A percentile compares a stretch with the other conserved stretches of the same genome.
Evolutionary conservation across 306 rosid species (phyloP).

Genomic region (Notholithocarpus densiflorus): DNA sequence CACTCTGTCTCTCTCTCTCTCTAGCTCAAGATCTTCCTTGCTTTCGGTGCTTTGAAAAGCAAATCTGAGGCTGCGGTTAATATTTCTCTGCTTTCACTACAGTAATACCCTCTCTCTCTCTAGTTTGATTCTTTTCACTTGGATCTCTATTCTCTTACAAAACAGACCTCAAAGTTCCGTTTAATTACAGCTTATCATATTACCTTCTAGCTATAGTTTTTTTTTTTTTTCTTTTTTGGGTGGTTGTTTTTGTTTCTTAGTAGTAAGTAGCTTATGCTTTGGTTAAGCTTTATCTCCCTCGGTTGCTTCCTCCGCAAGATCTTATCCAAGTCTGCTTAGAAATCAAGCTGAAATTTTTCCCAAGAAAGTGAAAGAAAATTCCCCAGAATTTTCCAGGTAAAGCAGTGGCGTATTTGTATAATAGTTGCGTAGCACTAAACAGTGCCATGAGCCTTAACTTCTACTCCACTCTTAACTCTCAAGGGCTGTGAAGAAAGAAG

Average conservation of each 20-base stretch:
- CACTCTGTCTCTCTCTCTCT: not conserved
- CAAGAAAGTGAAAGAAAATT: conserved; percentile 30
- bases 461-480: conserved; percentile 3
- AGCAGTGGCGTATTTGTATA: conserved; percentile 18
- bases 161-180: conserved; percentile 27
- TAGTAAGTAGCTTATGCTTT: conserved; percentile 14
- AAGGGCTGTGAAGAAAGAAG: not conserved
- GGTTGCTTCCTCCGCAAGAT: conserved; percentile 74
- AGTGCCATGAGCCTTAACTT: conserved; percentile 23
- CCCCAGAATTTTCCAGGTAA: conserved; percentile 33
- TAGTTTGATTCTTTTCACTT: conserved; percentile 14
- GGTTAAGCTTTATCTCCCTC: conserved; percentile 1
- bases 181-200: conserved; percentile 21
- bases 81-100: not conserved
- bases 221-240: not conserved
- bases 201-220: conserved; percentile 18
- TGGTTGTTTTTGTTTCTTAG: not conserved
- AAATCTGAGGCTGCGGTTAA: conserved; percentile 18
- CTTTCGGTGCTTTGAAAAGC: conserved; percentile 35
- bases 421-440: conserved; percentile 28
- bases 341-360: conserved; percentile 45
- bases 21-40: conserved; percentile 43
- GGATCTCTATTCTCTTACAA: conserved; percentile 5
- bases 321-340: conserved; percentile 79
- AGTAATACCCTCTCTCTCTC: not conserved